Conservation (phyloP, 2,329 filamentous ascomycete genomes). For the Neonectria neomacrospora region DNA sequence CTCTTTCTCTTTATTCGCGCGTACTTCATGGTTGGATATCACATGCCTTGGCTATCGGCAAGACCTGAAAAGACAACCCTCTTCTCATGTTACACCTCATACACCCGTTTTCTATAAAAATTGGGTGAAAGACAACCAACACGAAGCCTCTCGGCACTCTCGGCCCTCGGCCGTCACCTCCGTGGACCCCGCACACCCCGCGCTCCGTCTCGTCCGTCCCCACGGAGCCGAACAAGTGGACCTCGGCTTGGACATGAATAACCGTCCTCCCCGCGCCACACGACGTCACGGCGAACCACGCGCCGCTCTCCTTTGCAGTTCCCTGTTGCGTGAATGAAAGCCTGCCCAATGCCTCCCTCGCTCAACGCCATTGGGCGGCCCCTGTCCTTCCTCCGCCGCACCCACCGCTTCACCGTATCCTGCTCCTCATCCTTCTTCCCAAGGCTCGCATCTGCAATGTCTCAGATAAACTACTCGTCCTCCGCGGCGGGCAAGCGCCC, state of each 20-base stretch:
- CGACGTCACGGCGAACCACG: conserved; percentile 28
- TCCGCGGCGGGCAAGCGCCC: conserved; percentile 40
- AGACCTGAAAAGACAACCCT: neutral
- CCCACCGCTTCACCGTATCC: conserved; percentile 18
- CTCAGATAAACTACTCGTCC: conserved; percentile 27
- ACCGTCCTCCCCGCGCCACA: conserved; percentile 9
- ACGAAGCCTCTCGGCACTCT: neutral
- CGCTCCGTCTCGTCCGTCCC: conserved; percentile 19
- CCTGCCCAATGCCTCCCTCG: conserved; percentile 32
- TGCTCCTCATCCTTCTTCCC: neutral
- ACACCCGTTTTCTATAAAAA: neutral
- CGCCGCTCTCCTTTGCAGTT: conserved; percentile 2
- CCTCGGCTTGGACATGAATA: conserved; percentile 35
- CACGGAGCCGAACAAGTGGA: conserved; percentile 30
- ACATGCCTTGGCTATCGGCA: neutral
- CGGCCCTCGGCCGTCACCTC: conserved; percentile 8
- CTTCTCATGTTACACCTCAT: neutral
- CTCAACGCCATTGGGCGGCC: conserved; percentile 28
- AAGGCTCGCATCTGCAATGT: conserved; percentile 22
- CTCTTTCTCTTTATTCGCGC: too few relatives aligned
- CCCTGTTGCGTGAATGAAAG: neutral
- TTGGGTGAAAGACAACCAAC: neutral
- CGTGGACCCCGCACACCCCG: conserved; percentile 14
- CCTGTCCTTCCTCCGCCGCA: conserved; percentile 21
- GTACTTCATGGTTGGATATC: neutral